phyloP scores from a whole-genome alignment of 1,139 yeast species.

The Suhomyces terraborum region DNA sequence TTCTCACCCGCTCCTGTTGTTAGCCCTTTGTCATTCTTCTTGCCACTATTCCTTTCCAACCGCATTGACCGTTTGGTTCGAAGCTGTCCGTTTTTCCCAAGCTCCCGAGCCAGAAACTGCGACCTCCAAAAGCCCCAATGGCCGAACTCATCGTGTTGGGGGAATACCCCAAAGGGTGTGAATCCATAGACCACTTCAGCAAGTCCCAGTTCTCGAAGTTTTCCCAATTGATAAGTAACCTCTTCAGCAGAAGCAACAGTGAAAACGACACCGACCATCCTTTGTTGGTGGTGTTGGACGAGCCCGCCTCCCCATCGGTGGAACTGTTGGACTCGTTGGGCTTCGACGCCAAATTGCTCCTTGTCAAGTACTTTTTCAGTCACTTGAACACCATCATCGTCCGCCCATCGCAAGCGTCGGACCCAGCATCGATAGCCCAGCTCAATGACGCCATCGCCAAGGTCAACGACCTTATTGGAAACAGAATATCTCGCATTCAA shows the following conservation, averaged over 20 bases:
- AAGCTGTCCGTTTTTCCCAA: not conserved
- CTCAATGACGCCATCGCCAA: conserved; percentile 32
- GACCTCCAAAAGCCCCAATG: conserved; percentile 7
- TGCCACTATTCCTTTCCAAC: not conserved
- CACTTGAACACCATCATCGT: conserved; percentile 45
- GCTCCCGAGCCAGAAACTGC: not conserved
- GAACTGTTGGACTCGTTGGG: conserved; percentile 10
- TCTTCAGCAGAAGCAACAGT: conserved; percentile 38
- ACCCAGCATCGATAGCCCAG: conserved; percentile 20
- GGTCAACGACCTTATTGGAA: conserved; percentile 28
- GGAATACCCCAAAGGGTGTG: conserved; percentile 5
- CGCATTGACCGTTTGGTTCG: not conserved
- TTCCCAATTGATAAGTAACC: conserved; percentile 17
- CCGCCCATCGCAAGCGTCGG: conserved; percentile 22
- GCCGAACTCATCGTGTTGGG: conserved; percentile 15
- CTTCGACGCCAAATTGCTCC: conserved; percentile 32
- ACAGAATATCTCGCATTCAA: conserved; percentile 52
- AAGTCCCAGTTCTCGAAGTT: conserved; percentile 11
- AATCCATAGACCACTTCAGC: conserved; percentile 6
- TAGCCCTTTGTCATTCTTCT: conserved; percentile 1
- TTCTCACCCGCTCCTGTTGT: not conserved
- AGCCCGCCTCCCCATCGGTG: conserved; percentile 3
- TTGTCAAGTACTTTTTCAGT: conserved; percentile 42
- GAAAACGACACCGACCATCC: conserved; percentile 41
- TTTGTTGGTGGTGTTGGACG: conserved; percentile 35